Conservation (phyloP, 2,329 filamentous ascomycete genomes). For the Hypoxylon rubiginosum region DNA sequence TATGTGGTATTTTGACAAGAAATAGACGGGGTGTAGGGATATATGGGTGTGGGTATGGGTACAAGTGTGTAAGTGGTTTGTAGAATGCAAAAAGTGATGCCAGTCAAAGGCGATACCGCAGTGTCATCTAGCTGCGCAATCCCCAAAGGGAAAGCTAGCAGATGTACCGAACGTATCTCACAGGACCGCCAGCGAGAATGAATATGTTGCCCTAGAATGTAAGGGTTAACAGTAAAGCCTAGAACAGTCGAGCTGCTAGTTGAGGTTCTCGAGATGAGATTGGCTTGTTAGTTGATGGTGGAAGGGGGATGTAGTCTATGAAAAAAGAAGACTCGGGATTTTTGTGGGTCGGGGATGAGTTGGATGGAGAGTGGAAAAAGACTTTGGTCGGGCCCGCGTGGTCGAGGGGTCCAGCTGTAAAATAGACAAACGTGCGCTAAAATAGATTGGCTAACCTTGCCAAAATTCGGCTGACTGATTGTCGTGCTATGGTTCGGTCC, state of each 20-base stretch:
- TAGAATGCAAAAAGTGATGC: conserved; percentile 5
- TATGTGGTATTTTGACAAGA: not conserved
- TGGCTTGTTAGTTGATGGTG: conserved; percentile 26
- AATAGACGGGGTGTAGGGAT: not conserved
- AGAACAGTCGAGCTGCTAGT: not conserved
- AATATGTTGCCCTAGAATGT: not conserved
- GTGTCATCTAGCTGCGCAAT: conserved; percentile 20
- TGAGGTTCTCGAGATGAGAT: conserved; percentile 12
- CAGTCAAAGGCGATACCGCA: conserved; percentile 11
- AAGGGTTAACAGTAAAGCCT: conserved; percentile 5
- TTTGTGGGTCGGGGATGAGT: conserved; percentile 19
- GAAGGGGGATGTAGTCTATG: conserved; percentile 39
- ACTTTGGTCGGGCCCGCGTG: conserved; percentile 15
- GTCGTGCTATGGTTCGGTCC: not conserved
- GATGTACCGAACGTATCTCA: conserved; percentile 5
- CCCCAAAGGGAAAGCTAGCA: conserved; percentile 21
- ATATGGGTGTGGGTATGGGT: not conserved
- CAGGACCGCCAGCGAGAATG: not conserved
- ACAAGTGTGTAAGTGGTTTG: conserved; percentile 14
- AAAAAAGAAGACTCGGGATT: conserved; percentile 31
- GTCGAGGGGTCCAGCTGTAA: conserved; percentile 24
- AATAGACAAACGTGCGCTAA: conserved; percentile 16
- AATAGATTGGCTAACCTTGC: conserved; percentile 15
- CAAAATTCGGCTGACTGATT: conserved; percentile 36
- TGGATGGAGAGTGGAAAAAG: conserved; percentile 28